phyloP scores from a whole-genome alignment of 176 grass and related monocot species.

The Musa beccarii region DNA sequence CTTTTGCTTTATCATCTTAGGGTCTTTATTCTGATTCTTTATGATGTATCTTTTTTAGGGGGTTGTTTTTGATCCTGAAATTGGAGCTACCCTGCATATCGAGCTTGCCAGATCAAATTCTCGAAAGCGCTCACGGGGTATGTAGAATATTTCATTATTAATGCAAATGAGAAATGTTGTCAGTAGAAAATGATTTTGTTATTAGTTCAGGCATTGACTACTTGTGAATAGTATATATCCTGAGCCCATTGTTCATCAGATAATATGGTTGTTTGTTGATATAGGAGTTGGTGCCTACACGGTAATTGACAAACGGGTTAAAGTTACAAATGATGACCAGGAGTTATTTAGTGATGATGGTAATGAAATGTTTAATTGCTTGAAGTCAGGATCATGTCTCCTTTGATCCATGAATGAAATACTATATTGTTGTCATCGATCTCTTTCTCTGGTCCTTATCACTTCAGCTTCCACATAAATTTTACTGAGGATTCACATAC shows the following conservation, averaged over 20 bases:
- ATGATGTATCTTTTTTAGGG: slow-evolving; percentile 38
- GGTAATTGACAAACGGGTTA: slow-evolving; percentile 73
- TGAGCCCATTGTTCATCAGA: background rate
- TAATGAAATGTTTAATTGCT: slow-evolving; percentile 12
- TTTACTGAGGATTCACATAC: slow-evolving; percentile 1
- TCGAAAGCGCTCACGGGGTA: slow-evolving; percentile 62
- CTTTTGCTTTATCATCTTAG: background rate
- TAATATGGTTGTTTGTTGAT: slow-evolving; percentile 17
- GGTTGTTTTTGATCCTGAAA: slow-evolving; percentile 71
- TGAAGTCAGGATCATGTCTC: background rate
- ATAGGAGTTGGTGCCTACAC: slow-evolving; percentile 56
- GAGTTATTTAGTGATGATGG: slow-evolving; percentile 31
- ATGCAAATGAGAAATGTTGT: background rate
- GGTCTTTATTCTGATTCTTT: background rate
- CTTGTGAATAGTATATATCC: background rate
- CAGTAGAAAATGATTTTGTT: background rate
- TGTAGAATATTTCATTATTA: background rate
- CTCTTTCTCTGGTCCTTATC: background rate
- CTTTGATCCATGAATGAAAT: background rate
- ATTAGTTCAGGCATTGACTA: background rate
- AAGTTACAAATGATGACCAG: slow-evolving; percentile 42
- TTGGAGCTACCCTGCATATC: slow-evolving; percentile 62
- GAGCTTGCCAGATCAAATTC: slow-evolving; percentile 96
- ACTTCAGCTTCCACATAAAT: background rate
- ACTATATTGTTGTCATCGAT: slow-evolving; percentile 14